Evolutionary conservation across 2,329 filamentous ascomycete species (phyloP).

Genomic region (Camillea tinctor): DNA sequence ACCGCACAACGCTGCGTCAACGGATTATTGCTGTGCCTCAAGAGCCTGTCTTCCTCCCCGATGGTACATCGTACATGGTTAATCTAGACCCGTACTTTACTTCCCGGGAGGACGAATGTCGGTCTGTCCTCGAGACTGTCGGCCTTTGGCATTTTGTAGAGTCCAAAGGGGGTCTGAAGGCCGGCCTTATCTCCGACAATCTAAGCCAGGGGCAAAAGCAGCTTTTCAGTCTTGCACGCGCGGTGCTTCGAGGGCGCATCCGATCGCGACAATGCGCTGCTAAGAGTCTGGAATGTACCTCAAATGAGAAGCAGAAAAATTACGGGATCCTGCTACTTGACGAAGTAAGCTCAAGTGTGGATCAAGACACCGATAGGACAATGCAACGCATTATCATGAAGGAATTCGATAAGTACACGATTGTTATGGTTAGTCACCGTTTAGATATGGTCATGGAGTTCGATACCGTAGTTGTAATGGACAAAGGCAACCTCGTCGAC

Average conservation of each 20-base stretch:
- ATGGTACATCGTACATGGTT: constrained; percentile 37
- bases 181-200: constrained; percentile 44
- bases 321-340: constrained; percentile 8
- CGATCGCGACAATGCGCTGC: neutral
- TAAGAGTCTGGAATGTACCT: neutral
- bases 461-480: constrained; percentile 44
- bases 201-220: constrained; percentile 62
- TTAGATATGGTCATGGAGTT: constrained; percentile 41
- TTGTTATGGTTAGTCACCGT: constrained; percentile 32
- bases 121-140: constrained; percentile 36
- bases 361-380: constrained; percentile 3
- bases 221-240: constrained; percentile 61
- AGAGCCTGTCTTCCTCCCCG: constrained; percentile 51
- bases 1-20: constrained; percentile 43
- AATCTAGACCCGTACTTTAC: constrained; percentile 43
- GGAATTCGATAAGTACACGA: constrained; percentile 35
- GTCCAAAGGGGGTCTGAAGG: constrained; percentile 35
- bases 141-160: constrained; percentile 33
- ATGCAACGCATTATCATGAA: constrained; percentile 4
- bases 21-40: constrained; percentile 53
- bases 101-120: constrained; percentile 35
- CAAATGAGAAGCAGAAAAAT: neutral
- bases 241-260: constrained; percentile 45
- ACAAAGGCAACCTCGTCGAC: constrained; percentile 43
- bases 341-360: constrained; percentile 8